These are phyloP conservation scores for Bretschneidera sinensis DNA, from an alignment of 345 rosid species.

Conservation along the genomic window DNA sequence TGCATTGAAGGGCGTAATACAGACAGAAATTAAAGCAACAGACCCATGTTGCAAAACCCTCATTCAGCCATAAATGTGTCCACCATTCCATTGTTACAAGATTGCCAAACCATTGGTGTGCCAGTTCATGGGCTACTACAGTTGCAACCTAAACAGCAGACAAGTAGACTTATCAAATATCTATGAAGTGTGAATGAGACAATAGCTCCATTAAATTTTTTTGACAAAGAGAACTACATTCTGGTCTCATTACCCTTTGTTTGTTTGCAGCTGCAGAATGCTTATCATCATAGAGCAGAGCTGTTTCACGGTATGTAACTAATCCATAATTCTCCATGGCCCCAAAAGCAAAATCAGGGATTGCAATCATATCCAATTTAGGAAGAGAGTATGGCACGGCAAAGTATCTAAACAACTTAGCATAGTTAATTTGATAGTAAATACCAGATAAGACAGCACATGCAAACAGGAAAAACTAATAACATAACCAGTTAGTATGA, in stretches of 20 bases:
- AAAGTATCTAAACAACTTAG: conserved; percentile 59
- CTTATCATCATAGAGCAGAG: conserved; percentile 83
- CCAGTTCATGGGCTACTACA: conserved; percentile 97
- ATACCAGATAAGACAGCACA: conserved; percentile 2
- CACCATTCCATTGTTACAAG: conserved; percentile 99
- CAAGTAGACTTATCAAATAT: conserved; percentile 10
- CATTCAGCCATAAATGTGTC: conserved; percentile 98
- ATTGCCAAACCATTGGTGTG: conserved; percentile 99
- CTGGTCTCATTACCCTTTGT: conserved; percentile 57
- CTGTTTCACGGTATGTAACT: conserved; percentile 90
- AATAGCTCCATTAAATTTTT: not conserved
- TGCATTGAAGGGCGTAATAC: conserved; percentile 1
- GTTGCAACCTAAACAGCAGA: conserved; percentile 66
- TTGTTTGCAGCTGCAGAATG: conserved; percentile 98
- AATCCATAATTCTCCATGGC: conserved; percentile 99
- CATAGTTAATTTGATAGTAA: conserved; percentile 10
- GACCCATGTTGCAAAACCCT: conserved; percentile 99
- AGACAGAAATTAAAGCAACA: conserved; percentile 13
- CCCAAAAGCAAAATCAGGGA: conserved; percentile 97
- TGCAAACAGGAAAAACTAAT: not conserved
- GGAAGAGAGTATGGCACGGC: conserved; percentile 89
- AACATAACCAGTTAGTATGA: not conserved
- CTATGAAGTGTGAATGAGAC: not conserved
- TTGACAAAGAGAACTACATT: conserved; percentile 6
- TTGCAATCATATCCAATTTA: conserved; percentile 93